Percentiles rank a stretch among this genome's conserved stretches.
Evolutionary conservation across 768 basidiomycete genomes (phyloP).

Genomic region (Leccinum disarticulatum): DNA sequence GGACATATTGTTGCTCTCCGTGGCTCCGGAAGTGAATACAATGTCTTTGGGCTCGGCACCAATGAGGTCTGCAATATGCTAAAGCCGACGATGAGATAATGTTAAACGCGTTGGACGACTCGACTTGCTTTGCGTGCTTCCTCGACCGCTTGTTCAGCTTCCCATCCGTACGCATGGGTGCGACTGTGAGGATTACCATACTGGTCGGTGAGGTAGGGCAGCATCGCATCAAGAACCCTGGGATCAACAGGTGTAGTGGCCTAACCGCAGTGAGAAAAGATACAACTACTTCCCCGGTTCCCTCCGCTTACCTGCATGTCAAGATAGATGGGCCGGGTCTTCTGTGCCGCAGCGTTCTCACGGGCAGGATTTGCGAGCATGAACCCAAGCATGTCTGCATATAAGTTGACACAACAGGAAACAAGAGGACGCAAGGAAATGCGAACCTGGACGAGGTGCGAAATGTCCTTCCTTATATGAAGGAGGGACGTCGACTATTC

Average conservation of each 20-base stretch:
- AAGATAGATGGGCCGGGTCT: conserved; percentile 89
- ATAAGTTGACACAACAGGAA: conserved; percentile 1
- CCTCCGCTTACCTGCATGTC: conserved; percentile 82
- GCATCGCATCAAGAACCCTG: conserved; percentile 94
- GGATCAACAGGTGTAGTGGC: conserved; percentile 98
- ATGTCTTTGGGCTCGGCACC: conserved; percentile 96
- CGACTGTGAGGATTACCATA: conserved; percentile 98
- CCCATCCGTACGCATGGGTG: conserved; percentile 99
- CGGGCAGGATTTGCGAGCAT: conserved; percentile 66
- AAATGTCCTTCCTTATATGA: conserved; percentile 69
- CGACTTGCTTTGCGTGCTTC: conserved; percentile 74
- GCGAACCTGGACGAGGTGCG: conserved; percentile 65
- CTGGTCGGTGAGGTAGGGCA: conserved; percentile 92
- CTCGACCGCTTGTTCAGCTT: conserved; percentile 94
- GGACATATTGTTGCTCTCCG: conserved; percentile 96
- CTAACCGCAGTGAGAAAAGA: conserved; percentile 38
- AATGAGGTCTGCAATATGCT: conserved; percentile 91
- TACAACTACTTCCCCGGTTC: not conserved
- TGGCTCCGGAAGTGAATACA: conserved; percentile 96
- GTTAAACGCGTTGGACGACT: conserved; percentile 8
- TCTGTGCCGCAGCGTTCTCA: conserved; percentile 56
- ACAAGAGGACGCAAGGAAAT: not conserved
- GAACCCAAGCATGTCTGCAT: conserved; percentile 84
- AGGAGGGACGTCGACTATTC: conserved; percentile 77
- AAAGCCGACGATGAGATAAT: conserved; percentile 5